These are phyloP conservation scores for Hymenoscyphus fraxineus DNA, from an alignment of 2,329 filamentous ascomycete species.

Conservation along the genomic window DNA sequence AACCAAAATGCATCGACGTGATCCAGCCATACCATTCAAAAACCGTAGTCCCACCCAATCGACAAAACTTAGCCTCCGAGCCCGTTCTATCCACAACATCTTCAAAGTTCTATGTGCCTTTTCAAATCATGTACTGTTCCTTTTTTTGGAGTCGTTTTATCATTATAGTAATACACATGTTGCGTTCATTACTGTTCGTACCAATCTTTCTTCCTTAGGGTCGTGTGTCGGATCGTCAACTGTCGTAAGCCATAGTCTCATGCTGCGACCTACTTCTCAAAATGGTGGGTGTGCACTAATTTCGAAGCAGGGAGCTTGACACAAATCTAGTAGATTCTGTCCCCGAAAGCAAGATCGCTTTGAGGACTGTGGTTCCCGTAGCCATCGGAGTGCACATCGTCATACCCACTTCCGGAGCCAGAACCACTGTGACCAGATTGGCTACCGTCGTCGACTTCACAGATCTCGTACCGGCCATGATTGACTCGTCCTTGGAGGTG, in stretches of 20 bases:
- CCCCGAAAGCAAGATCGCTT: slow-evolving; percentile 40
- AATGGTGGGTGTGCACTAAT: neutral
- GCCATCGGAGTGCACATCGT: slow-evolving; percentile 36
- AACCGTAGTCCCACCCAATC: slow-evolving; percentile 2
- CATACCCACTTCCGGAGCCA: slow-evolving; percentile 40
- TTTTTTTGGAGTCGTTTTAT: slow-evolving; percentile 8
- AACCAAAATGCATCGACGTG: slow-evolving; percentile 20
- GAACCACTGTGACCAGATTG: slow-evolving; percentile 31
- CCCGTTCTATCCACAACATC: neutral
- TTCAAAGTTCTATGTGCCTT: slow-evolving; percentile 11
- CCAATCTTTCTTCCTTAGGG: neutral
- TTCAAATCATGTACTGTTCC: neutral
- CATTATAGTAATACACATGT: slow-evolving; percentile 22
- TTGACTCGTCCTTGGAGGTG: slow-evolving; percentile 10
- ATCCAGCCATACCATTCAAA: slow-evolving; percentile 4
- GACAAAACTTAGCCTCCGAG: neutral
- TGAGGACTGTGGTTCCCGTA: slow-evolving; percentile 24
- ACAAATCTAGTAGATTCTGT: slow-evolving; percentile 41
- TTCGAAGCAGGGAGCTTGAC: neutral
- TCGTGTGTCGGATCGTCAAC: neutral
- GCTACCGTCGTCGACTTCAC: slow-evolving; percentile 44
- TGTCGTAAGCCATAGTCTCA: neutral
- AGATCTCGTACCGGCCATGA: slow-evolving; percentile 41
- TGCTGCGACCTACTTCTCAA: slow-evolving; percentile 7
- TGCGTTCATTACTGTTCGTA: neutral